Evolutionary conservation across 2,329 filamentous ascomycete species (phyloP).

Genomic region (Verticillium zaregamsianum): DNA sequence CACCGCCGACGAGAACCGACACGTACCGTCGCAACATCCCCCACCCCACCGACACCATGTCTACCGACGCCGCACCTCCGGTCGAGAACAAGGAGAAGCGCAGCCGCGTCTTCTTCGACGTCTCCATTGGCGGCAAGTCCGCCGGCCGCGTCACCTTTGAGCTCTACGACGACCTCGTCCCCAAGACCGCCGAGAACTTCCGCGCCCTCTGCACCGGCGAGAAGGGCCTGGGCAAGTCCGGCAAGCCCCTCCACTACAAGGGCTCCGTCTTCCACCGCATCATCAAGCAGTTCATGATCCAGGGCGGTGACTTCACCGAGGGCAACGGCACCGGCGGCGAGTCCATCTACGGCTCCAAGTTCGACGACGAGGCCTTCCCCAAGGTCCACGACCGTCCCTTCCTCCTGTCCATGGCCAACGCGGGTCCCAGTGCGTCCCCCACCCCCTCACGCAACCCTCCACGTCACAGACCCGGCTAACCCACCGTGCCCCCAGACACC

Average conservation of each 20-base stretch:
- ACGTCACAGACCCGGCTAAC: not conserved
- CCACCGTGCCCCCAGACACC: conserved; percentile 53
- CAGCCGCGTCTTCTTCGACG: conserved; percentile 88
- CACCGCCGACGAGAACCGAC: not conserved
- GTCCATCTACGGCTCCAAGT: conserved; percentile 96
- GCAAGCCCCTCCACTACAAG: conserved; percentile 90
- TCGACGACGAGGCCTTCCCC: conserved; percentile 93
- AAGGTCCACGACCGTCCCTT: conserved; percentile 90
- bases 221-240: conserved; percentile 77
- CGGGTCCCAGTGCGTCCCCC: conserved; percentile 68
- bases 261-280: conserved; percentile 90
- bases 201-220: conserved; percentile 90
- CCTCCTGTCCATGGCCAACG: conserved; percentile 96
- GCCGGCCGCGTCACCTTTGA: conserved; percentile 83
- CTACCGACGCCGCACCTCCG: conserved; percentile 29
- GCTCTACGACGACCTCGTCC: conserved; percentile 72
- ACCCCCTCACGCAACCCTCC: not conserved
- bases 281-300: conserved; percentile 98
- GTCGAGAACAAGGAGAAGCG: conserved; percentile 45
- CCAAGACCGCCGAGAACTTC: conserved; percentile 97
- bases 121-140: conserved; percentile 70
- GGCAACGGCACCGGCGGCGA: conserved; percentile 95
- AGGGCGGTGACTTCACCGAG: conserved; percentile 94
- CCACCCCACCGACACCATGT: conserved; percentile 26
- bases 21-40: not conserved